Evolutionary conservation across 1,284 basidiomycete species (phyloP).

Genomic region (Thecaphora frezii): DNA sequence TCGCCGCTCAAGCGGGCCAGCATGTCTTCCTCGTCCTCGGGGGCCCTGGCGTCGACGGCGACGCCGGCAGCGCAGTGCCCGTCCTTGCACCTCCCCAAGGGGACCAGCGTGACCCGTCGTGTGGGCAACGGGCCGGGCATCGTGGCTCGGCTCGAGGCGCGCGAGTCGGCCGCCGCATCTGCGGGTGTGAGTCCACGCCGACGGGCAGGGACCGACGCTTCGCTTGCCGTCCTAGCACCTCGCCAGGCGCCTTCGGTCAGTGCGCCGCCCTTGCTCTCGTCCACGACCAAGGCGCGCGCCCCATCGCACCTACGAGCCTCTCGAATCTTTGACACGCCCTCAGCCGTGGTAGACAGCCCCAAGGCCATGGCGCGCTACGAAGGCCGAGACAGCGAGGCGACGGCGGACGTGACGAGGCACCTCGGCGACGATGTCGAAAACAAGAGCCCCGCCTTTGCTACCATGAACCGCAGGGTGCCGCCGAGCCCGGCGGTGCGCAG

Average conservation of each 20-base stretch:
- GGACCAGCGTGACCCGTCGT: not conserved
- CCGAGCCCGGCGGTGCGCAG: slow-evolving; percentile 30
- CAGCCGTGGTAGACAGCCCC: not conserved
- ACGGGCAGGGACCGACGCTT: not conserved
- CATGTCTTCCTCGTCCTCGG: not conserved
- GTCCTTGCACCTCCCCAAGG: not conserved
- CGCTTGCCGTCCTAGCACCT: not conserved
- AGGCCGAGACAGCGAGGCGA: too few species aligned
- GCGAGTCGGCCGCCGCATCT: not conserved
- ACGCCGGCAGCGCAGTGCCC: not conserved
- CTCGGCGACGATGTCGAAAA: not conserved
- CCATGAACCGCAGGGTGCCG: slow-evolving; percentile 10
- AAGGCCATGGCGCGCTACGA: not conserved
- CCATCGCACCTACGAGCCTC: not conserved
- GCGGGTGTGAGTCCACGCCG: not conserved
- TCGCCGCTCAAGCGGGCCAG: not conserved
- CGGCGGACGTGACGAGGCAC: too few species aligned
- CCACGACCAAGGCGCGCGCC: not conserved
- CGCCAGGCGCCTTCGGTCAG: not conserved
- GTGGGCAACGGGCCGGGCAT: slow-evolving; percentile 1
- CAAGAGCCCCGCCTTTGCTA: not conserved
- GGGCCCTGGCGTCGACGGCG: not conserved
- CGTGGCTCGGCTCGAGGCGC: not conserved
- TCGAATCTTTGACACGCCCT: not conserved
- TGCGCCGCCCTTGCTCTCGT: not conserved